Percentiles rank a stretch among this genome's conserved stretches.
These are phyloP conservation scores for Saprolegnia parasitica DNA, from an alignment of 352 stramenopile genomes.

Conservation along the genomic window DNA sequence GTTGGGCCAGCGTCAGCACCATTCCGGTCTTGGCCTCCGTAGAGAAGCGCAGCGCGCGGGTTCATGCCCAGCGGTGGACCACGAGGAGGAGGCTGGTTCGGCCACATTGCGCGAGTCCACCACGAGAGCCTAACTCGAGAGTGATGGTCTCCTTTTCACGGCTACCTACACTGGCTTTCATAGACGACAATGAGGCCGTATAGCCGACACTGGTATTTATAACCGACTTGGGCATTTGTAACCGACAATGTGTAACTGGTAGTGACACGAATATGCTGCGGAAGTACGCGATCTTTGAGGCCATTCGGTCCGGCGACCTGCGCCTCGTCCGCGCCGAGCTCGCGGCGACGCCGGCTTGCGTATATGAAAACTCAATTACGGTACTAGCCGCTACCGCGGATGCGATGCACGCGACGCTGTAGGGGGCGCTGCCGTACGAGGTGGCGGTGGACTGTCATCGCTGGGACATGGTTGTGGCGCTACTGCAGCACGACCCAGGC, in stretches of 20 bases:
- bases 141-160: background rate
- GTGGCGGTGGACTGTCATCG: constrained; percentile 22
- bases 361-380: constrained; percentile 16
- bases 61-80: background rate
- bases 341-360: background rate
- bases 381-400: background rate
- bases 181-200: background rate
- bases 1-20: background rate
- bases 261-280: background rate
- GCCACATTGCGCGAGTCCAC: background rate
- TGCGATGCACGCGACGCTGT: background rate
- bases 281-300: constrained; percentile 24
- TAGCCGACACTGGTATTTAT: background rate
- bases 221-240: background rate
- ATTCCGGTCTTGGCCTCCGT: background rate
- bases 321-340: background rate
- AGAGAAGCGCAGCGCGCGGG: background rate
- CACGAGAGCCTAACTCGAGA: background rate
- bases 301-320: constrained; percentile 11
- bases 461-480: constrained; percentile 22
- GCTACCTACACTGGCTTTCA: background rate
- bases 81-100: no score
- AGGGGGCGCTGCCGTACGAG: constrained; percentile 18
- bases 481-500: constrained; percentile 9
- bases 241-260: background rate